Evolutionary conservation across 345 rosid genomes (phyloP).

Genomic region (Euphorbia peplus): DNA sequence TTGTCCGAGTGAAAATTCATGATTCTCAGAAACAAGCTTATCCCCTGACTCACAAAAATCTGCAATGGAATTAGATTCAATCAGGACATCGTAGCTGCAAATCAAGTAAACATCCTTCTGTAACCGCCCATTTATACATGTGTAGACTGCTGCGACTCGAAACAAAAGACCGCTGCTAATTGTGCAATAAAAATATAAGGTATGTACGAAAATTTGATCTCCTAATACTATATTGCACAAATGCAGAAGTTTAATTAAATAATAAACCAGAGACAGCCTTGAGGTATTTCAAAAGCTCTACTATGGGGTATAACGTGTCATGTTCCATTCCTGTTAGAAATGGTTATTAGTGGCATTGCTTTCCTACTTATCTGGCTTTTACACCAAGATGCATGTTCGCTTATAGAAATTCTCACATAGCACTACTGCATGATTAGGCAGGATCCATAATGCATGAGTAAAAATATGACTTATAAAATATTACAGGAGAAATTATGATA

Average conservation of each 20-base stretch:
- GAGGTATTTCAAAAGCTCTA: neutral
- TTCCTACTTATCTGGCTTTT: neutral
- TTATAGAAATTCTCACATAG: neutral
- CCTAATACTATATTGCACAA: neutral
- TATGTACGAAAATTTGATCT: neutral
- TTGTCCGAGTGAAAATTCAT: slow-evolving; percentile 55
- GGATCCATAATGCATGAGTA: neutral
- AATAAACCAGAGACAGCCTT: neutral
- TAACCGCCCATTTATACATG: neutral
- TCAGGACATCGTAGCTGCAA: neutral
- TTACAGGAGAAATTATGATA: neutral
- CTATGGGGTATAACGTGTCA: neutral
- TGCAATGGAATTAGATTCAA: slow-evolving; percentile 25
- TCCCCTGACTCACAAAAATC: slow-evolving; percentile 41
- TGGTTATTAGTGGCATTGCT: neutral
- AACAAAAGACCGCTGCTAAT: neutral
- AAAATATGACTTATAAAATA: neutral
- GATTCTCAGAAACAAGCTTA: slow-evolving; percentile 33
- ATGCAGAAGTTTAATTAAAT: neutral
- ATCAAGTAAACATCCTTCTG: neutral
- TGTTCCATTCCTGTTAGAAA: neutral
- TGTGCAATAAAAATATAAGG: neutral
- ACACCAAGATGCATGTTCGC: neutral
- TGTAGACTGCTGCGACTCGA: neutral
- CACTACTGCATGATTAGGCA: neutral